Evolutionary conservation across 164 flowering plant genomes (phyloP).

Genomic region (Cinnamomum chago): DNA sequence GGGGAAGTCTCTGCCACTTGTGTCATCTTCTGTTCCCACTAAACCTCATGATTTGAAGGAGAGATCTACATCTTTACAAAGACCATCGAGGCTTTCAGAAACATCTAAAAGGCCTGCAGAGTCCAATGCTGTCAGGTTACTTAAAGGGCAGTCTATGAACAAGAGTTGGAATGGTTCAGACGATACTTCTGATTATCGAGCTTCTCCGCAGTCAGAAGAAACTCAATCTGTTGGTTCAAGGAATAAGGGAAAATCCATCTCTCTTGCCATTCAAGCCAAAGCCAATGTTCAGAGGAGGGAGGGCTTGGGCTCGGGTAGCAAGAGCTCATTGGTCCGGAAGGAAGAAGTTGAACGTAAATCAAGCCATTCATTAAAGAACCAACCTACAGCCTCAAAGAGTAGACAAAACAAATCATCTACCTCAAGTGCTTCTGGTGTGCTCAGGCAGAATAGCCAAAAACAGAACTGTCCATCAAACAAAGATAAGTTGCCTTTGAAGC

Average conservation of each 20-base stretch:
- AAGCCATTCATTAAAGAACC: slow-evolving; percentile 36
- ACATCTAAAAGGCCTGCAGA: slow-evolving; percentile 45
- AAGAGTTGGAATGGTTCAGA: slow-evolving; percentile 31
- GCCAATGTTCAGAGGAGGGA: slow-evolving; percentile 91
- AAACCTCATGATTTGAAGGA: slow-evolving; percentile 48
- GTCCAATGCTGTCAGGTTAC: slow-evolving; percentile 58
- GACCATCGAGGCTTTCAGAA: slow-evolving; percentile 43
- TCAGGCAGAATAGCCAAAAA: slow-evolving; percentile 80
- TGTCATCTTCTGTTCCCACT: slow-evolving; percentile 38
- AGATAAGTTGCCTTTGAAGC: slow-evolving; percentile 47
- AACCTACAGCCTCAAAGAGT: slow-evolving; percentile 35
- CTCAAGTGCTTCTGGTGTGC: slow-evolving; percentile 43
- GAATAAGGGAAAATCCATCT: slow-evolving; percentile 66
- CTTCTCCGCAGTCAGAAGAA: slow-evolving; percentile 32
- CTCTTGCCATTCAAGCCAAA: slow-evolving; percentile 93
- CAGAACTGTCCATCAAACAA: slow-evolving; percentile 47
- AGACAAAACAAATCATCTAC: slow-evolving; percentile 36
- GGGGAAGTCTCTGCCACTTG: slow-evolving; percentile 29
- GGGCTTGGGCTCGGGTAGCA: slow-evolving; percentile 43
- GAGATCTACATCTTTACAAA: slow-evolving; percentile 36
- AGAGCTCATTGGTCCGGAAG: slow-evolving; percentile 27
- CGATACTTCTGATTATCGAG: slow-evolving; percentile 1
- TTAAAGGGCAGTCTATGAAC: slow-evolving; percentile 71
- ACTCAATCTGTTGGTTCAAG: slow-evolving; percentile 25
- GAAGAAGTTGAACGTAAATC: slow-evolving; percentile 40